Evolutionary conservation across 139 green algal genomes (phyloP).

Genomic region (Tetraselmis striata): DNA sequence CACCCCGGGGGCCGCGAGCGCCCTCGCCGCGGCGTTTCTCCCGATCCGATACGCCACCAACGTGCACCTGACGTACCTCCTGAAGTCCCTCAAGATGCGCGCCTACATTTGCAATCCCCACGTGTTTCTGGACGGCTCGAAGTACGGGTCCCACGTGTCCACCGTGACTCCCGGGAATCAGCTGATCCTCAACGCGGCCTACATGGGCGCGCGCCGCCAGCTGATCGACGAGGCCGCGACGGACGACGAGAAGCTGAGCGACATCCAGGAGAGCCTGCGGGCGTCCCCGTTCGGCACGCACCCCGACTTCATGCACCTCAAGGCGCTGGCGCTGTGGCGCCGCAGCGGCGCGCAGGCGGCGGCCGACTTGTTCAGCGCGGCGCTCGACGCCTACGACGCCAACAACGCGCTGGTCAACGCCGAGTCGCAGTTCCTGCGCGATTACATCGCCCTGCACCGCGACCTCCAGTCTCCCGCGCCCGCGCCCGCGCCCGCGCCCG

Average conservation of each 20-base stretch:
- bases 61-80: constrained; percentile 14
- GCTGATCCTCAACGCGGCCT: constrained; percentile 4
- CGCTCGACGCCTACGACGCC: constrained; percentile 3
- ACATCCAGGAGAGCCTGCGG: not conserved
- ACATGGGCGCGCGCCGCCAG: not conserved
- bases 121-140: constrained; percentile 10
- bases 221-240: not conserved
- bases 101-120: not conserved
- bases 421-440: not conserved
- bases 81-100: not conserved
- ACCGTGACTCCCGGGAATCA: constrained; percentile 1
- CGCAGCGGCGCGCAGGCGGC: not conserved
- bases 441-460: constrained; percentile 5
- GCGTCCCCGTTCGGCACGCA: not conserved
- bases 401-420: not conserved
- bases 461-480: too few species aligned
- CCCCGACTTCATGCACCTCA: not conserved
- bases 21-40: constrained; percentile 1
- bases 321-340: too few species aligned
- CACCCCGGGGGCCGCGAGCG: not conserved
- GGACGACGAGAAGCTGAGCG: not conserved
- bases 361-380: not conserved
- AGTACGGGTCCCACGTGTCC: not conserved
- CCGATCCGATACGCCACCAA: constrained; percentile 2
- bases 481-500: too few species aligned